Evolutionary conservation across 2,329 filamentous ascomycete genomes (phyloP).

Genomic region (Calonectria fujianensis): DNA sequence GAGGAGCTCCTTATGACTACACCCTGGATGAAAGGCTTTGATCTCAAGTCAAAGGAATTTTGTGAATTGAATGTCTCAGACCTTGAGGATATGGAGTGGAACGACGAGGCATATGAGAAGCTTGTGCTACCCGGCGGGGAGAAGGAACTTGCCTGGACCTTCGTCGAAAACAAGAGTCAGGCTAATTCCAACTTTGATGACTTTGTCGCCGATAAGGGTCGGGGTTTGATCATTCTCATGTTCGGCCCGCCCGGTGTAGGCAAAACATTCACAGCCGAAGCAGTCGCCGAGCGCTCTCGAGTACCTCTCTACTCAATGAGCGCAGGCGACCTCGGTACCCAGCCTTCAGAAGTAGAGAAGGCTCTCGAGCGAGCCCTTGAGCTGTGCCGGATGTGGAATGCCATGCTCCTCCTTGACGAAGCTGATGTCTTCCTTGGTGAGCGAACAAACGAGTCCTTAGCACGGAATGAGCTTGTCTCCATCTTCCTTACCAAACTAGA

Average conservation of each 20-base stretch:
- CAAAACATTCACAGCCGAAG: conserved; percentile 66
- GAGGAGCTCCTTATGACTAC: conserved; percentile 60
- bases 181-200: conserved; percentile 57
- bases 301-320: conserved; percentile 64
- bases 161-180: conserved; percentile 60
- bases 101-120: conserved; percentile 60
- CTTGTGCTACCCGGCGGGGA: conserved; percentile 60
- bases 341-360: conserved; percentile 59
- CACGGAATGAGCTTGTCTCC: conserved; percentile 64
- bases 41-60: conserved; percentile 61
- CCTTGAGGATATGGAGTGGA: conserved; percentile 56
- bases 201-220: conserved; percentile 61
- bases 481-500: conserved; percentile 59
- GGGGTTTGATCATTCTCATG: conserved; percentile 67
- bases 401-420: conserved; percentile 66
- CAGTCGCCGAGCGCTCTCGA: conserved; percentile 61
- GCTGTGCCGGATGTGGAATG: conserved; percentile 68
- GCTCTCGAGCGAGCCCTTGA: conserved; percentile 58
- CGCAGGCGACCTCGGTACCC: conserved; percentile 62
- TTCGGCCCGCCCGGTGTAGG: conserved; percentile 67
- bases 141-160: conserved; percentile 63
- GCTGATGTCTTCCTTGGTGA: conserved; percentile 65
- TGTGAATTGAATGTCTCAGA: conserved; percentile 42
- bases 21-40: conserved; percentile 62
- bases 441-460: conserved; percentile 58